Evolutionary conservation across 2,329 filamentous ascomycete genomes (phyloP).

Genomic region (Penicillium sclerotigenum): DNA sequence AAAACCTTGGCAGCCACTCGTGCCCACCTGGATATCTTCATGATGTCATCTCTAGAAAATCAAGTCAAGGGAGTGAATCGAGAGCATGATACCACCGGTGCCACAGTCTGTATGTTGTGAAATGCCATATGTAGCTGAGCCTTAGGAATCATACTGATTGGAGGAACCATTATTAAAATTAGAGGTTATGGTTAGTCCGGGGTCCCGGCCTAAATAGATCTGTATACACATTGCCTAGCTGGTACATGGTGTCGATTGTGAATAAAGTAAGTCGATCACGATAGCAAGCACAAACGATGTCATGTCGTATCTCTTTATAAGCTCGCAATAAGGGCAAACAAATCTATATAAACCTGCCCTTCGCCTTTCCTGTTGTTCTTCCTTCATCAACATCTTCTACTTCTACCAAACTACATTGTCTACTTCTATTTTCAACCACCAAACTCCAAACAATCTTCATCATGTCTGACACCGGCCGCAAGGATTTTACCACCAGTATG

Average conservation of each 20-base stretch:
- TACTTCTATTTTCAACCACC: slow-evolving; percentile 3
- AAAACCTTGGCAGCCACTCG: too few species aligned
- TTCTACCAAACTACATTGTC: slow-evolving; percentile 3
- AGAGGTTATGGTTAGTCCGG: too few species aligned
- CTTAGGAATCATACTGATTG: neutral
- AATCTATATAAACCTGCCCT: slow-evolving; percentile 25
- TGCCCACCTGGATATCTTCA: neutral
- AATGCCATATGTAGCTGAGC: neutral
- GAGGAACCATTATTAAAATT: neutral
- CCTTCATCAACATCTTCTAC: neutral
- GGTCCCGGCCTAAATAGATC: neutral
- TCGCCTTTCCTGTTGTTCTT: neutral
- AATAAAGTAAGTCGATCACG: neutral
- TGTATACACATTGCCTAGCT: neutral
- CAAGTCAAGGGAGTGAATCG: neutral
- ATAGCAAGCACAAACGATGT: slow-evolving; percentile 16
- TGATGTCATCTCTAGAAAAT: neutral
- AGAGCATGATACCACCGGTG: neutral
- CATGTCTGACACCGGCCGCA: slow-evolving; percentile 63
- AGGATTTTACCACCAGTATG: slow-evolving; percentile 55
- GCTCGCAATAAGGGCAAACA: neutral
- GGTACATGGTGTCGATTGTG: neutral
- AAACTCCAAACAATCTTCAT: slow-evolving; percentile 32
- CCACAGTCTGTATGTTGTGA: neutral
- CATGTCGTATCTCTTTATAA: slow-evolving; percentile 10